Base-by-base conservation (phyloP, 805 yeast genomes). In the Lachancea cidri region DNA sequence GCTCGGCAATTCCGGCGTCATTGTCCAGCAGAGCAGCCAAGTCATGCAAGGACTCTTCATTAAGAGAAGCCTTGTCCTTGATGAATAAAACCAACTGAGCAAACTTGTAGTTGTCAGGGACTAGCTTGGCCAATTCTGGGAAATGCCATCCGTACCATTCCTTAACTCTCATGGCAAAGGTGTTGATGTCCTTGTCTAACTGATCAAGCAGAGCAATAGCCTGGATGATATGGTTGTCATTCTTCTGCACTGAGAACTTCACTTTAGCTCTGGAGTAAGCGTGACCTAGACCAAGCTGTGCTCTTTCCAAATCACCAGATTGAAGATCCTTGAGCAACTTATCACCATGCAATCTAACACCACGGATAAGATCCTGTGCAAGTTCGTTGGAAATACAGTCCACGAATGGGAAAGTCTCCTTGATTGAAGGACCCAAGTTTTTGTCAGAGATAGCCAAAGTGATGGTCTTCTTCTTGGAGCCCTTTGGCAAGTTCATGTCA, bases 61-160 rank as follows among this genome's bases (percentile, higher is more conserved):
- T 73, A 55, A 93, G 73, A 41, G 86, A 76, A 42, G 88, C 73
- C 73, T 93, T 93, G 72, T 93, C 95, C 69, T 79, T 78, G 64
- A 93, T 86, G 69, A 76, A 74, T 48, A 87, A 70, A 47, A 87
- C 86, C 49, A 91, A 76, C 65, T 76, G 79, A 54, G 97, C 96
- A 67, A 76, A 89, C 49, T 74, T 71, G 72, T 84, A 85, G 75
- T 87, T 88, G 68, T 89, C 96, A 53, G 86, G 79, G 40, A 86
- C 94, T 58, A 89, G 77, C 70, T 84, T 86, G 57, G 94, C 93
- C 70, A 88, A 78, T 72, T 88, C 97, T 45, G 97, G 97, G 81
- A 93, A 88, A 66, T 88, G 97, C 97, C 97, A 88, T 58, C 96
- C 95, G 71, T 88, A 88, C 97, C 97, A 88, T 71, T 88, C 97